Base-by-base conservation (phyloP, 306 rosid genomes). In the Luffa aegyptiaca region DNA sequence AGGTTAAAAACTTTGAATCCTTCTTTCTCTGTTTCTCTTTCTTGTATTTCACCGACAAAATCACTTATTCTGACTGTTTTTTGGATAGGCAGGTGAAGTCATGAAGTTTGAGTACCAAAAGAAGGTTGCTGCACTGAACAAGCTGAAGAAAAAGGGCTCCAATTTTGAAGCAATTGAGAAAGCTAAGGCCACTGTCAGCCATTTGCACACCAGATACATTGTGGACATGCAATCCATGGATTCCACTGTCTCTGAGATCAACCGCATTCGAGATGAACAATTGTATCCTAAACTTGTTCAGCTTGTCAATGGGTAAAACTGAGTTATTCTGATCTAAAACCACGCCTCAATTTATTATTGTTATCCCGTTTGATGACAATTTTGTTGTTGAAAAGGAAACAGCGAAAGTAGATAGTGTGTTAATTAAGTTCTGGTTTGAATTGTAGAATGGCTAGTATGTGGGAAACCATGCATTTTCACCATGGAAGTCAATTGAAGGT, bases 221-320 rank as follows among this genome's bases (percentile, higher is more conserved):
- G 99, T 96, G 53, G 99, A 96, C 84, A 93, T 96, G 97, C 99
- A 96, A 82, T 90, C 99, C 86, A 78, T 96, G 99, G 99, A 96
- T 84, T 96, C 99, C 45, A 96, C 99, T 13, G 97, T 96, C 58
- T 84, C 90, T 3, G 99, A 96, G 93, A 96, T 96, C 81, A 91
- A 85, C 82, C 91, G 93, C 2, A 85, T 96, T 86, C 92, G 99
- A 26, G 98, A 96, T 49, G 85, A 91, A 18, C 99, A 86, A 83
- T 80, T 96, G 81, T 90, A 89, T 86, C 97, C 97, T 36, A 90
- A 87, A 80, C 98, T 96, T 79, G 91, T 86, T 84, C 91, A 90
- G 84, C 99, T 96, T 80, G 93, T 93, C 56, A 90, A 84, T 49
- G 93, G 92, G 99, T 95, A 87, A 68, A 7, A 90, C 97, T 62